A percentile compares a stretch with the other conserved stretches of the same genome.
These are phyloP conservation scores for Umbilicus rupestris DNA, from an alignment of 164 flowering plant species.

Conservation along the genomic window DNA sequence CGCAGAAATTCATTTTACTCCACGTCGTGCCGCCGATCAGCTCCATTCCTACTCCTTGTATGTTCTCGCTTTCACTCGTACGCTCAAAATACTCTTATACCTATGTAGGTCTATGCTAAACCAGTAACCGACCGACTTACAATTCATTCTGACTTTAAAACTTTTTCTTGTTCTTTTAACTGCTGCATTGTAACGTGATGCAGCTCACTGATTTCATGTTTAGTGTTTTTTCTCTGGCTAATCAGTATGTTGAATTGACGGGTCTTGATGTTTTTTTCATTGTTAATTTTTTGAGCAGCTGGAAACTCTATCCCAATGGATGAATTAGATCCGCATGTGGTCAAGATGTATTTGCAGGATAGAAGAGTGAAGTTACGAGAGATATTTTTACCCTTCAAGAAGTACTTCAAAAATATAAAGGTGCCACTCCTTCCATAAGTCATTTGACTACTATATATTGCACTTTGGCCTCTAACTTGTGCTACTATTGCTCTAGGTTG, in stretches of 20 bases:
- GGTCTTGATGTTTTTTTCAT: neutral
- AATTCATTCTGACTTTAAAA: no score
- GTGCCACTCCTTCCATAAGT: constrained; percentile 12
- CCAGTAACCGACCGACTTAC: no score
- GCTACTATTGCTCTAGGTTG: constrained; percentile 30
- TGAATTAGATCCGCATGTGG: constrained; percentile 49
- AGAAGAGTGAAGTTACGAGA: constrained; percentile 33
- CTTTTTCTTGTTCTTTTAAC: no score
- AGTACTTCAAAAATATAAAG: constrained; percentile 32
- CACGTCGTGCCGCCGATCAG: constrained; percentile 63
- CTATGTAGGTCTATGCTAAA: no score
- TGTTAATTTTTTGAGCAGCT: constrained; percentile 25
- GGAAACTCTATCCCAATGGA: constrained; percentile 40
- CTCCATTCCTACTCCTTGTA: constrained; percentile 70
- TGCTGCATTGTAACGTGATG: no score
- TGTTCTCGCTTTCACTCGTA: constrained; percentile 11
- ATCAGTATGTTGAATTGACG: neutral
- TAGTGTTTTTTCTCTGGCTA: neutral
- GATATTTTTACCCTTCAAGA: constrained; percentile 45
- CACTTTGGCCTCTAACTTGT: constrained; percentile 2
- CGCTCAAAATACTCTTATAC: constrained; percentile 3
- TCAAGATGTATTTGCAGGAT: constrained; percentile 48
- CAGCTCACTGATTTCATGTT: neutral
- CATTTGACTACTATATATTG: neutral
- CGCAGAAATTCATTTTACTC: constrained; percentile 46